Evolutionary conservation across 495 filamentous ascomycete genomes (phyloP).

Genomic region (Daldinia caldariorum): DNA sequence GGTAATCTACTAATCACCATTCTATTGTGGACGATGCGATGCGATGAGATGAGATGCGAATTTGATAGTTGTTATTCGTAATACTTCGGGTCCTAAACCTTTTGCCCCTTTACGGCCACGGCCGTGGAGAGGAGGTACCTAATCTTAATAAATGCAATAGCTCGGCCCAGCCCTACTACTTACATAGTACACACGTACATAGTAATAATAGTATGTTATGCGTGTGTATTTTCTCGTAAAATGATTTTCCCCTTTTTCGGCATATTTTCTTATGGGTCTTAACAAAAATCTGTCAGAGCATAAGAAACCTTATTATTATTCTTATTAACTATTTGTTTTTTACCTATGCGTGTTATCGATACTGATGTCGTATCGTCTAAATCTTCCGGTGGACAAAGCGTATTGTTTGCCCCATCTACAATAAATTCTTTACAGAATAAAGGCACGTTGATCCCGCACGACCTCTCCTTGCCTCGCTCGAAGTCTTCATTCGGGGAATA

Average conservation of each 20-base stretch:
- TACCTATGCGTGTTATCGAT: conserved; percentile 10
- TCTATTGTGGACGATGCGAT: conserved; percentile 24
- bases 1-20: conserved; percentile 5
- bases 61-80: conserved; percentile 27
- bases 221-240: conserved; percentile 16
- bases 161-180: conserved; percentile 25
- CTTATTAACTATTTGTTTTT: background rate
- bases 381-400: conserved; percentile 26
- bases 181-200: too few relatives aligned
- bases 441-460: conserved; percentile 31
- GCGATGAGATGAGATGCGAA: conserved; percentile 32
- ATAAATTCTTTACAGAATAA: conserved; percentile 30
- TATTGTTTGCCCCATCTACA: conserved; percentile 21
- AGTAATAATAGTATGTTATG: too few relatives aligned
- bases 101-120: conserved; percentile 23
- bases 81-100: conserved; percentile 21
- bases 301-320: background rate
- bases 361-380: conserved; percentile 22
- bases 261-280: conserved; percentile 22
- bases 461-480: conserved; percentile 34
- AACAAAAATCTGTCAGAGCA: conserved; percentile 24
- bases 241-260: conserved; percentile 29
- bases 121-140: conserved; percentile 25
- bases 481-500: conserved; percentile 32
- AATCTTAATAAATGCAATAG: conserved; percentile 38